These are phyloP conservation scores for Phragmites australis DNA, from an alignment of 176 grass and related monocot species.

Conservation along the genomic window DNA sequence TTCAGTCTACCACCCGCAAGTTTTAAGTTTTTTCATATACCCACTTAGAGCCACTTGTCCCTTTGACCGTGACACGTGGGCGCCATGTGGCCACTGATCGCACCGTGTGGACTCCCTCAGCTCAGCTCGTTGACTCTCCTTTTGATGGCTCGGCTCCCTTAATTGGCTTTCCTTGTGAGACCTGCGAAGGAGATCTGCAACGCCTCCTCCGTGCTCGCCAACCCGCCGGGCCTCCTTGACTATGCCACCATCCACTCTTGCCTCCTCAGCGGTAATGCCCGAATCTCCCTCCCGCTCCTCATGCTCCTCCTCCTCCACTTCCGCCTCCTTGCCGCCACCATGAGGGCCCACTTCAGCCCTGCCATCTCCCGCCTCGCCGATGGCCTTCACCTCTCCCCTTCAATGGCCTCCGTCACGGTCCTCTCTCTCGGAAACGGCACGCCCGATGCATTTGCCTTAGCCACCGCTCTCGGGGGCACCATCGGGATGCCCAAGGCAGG, in stretches of 20 bases:
- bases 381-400: constrained; percentile 68
- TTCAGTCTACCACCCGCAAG: too few species aligned
- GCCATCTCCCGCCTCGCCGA: constrained; percentile 58
- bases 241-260: constrained; percentile 71
- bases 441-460: constrained; percentile 76
- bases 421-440: constrained; percentile 89
- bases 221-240: constrained; percentile 55
- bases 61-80: too few species aligned
- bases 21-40: too few species aligned
- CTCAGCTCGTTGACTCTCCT: too few species aligned
- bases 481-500: constrained; percentile 52
- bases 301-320: constrained; percentile 65
- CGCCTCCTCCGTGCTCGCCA: constrained; percentile 29
- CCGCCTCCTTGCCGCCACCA: constrained; percentile 61
- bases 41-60: too few species aligned
- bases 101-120: too few species aligned
- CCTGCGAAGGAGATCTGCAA: not conserved
- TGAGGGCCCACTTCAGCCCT: constrained; percentile 61
- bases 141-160: too few species aligned
- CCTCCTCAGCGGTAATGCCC: constrained; percentile 39
- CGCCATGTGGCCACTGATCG: too few species aligned
- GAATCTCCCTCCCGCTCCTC: constrained; percentile 60
- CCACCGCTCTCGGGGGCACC: constrained; percentile 49
- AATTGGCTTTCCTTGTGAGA: too few species aligned
- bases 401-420: constrained; percentile 87